These are phyloP conservation scores for Cyclaneusma minus DNA, from an alignment of 2,329 filamentous ascomycete genomes.

Conservation along the genomic window DNA sequence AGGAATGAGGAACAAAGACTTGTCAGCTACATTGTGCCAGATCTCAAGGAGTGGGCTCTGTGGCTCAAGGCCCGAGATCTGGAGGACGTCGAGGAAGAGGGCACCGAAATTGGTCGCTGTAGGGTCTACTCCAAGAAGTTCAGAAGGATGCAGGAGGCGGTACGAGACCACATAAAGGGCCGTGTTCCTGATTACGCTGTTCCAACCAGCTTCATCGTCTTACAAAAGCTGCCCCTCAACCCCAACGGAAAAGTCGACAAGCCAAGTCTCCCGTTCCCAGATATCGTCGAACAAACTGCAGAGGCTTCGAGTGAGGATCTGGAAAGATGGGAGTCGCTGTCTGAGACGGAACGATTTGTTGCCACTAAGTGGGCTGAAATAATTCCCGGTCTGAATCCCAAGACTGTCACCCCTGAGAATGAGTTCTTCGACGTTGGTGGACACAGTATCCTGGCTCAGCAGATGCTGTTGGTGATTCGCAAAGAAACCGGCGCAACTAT, in stretches of 20 bases:
- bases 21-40: slow-evolving; percentile 82
- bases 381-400: slow-evolving; percentile 48
- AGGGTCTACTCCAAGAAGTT: slow-evolving; percentile 7
- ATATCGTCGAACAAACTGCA: slow-evolving; percentile 31
- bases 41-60: slow-evolving; percentile 55
- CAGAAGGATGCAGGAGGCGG: slow-evolving; percentile 32
- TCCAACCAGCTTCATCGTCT: slow-evolving; percentile 57
- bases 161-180: slow-evolving; percentile 52
- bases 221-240: slow-evolving; percentile 62
- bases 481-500: slow-evolving; percentile 48
- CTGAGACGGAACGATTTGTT: slow-evolving; percentile 47
- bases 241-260: slow-evolving; percentile 79
- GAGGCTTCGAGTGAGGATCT: slow-evolving; percentile 27
- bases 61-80: slow-evolving; percentile 43
- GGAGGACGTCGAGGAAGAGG: slow-evolving; percentile 39
- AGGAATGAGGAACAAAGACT: slow-evolving; percentile 73
- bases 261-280: slow-evolving; percentile 66
- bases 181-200: slow-evolving; percentile 63
- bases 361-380: slow-evolving; percentile 62
- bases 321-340: slow-evolving; percentile 25
- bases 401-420: slow-evolving; percentile 46
- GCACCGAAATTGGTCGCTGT: slow-evolving; percentile 14
- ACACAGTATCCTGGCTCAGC: slow-evolving; percentile 67
- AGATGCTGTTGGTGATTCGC: slow-evolving; percentile 57
- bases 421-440: slow-evolving; percentile 70